Conservation (phyloP, 805 yeast genomes). For the Saitoella complicata region DNA sequence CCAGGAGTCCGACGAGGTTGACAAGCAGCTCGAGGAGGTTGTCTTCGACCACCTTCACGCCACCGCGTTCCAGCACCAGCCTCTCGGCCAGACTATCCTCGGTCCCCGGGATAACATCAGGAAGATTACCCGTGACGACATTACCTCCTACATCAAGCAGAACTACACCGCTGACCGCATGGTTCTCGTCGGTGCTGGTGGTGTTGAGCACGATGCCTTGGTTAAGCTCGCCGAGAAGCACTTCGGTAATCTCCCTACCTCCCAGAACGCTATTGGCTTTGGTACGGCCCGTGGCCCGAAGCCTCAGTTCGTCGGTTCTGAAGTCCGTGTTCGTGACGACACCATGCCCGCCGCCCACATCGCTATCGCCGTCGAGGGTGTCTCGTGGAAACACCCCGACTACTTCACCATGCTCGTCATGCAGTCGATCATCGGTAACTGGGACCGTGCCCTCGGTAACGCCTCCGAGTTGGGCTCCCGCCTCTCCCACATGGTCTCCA, state of each 20-base stretch:
- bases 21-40: slow-evolving; percentile 95
- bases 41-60: slow-evolving; percentile 94
- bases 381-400: slow-evolving; percentile 91
- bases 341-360: slow-evolving; percentile 78
- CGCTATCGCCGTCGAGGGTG: slow-evolving; percentile 95
- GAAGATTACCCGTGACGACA: slow-evolving; percentile 59
- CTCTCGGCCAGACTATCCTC: slow-evolving; percentile 86
- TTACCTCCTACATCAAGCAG: slow-evolving; percentile 59
- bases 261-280: slow-evolving; percentile 43
- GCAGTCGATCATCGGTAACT: slow-evolving; percentile 90
- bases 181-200: slow-evolving; percentile 94
- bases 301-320: slow-evolving; percentile 75
- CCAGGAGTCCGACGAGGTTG: slow-evolving; percentile 94
- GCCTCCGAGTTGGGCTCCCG: slow-evolving; percentile 78
- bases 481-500: slow-evolving; percentile 48
- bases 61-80: slow-evolving; percentile 76
- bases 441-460: slow-evolving; percentile 86
- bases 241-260: slow-evolving; percentile 37
- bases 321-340: slow-evolving; percentile 66
- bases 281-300: slow-evolving; percentile 58
- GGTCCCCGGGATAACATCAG: slow-evolving; percentile 86
- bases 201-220: slow-evolving; percentile 73
- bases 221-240: slow-evolving; percentile 58
- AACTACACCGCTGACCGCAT: slow-evolving; percentile 93
- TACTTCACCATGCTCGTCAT: slow-evolving; percentile 91